Base-by-base conservation (phyloP, 1,139 yeast genomes). In the Sugiyamaella novakii region DNA sequence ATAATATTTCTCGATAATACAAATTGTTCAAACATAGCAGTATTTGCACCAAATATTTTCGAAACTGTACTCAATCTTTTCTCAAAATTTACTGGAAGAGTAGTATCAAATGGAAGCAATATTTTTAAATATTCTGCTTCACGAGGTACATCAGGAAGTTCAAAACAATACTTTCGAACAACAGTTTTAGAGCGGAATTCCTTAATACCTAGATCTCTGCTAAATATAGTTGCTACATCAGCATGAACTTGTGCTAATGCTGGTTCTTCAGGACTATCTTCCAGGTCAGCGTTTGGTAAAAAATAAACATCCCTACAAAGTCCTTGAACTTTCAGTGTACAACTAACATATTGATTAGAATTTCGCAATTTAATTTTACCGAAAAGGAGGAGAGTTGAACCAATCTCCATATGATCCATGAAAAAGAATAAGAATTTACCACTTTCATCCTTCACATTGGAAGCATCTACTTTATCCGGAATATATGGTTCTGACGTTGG, bases 331-430 rank as follows among this genome's bases (percentile, higher is more conserved):
- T 87, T 92, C 12, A 91, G 81, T 70, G 88, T 82, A 15, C 87
- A 88, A 1, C 96, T 86, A 2, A 83, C 86, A 31, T 77, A 66
- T 12, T 74, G 72, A 15, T 60, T 59, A 3, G 61, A 53, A 25
- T 55, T 47, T 10, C 62, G 83, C 47, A 83, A 81, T 24, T 74
- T 87, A 3, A 84, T 76, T 63, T 89, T 89, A 46, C 99, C 99
- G 64, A 86, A 92, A n/a, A 92, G 73, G 14, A 88, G 70, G 37
- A 94, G 69, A 0, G 82, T 70, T 55, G 78, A 77, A 50, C 84
- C 88, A 17, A 84, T 79, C 63, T 92, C 98, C 38, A 86, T 77
- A 65, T 82, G 89, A 65, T 94, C 99, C 33, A 86, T 71, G 98
- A 98, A 94, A 64, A 78, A 92, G 82, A 92, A 83, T 59, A 80